phyloP scores from a whole-genome alignment of 495 filamentous ascomycete genomes.

The Aspergillus cavernicola region DNA sequence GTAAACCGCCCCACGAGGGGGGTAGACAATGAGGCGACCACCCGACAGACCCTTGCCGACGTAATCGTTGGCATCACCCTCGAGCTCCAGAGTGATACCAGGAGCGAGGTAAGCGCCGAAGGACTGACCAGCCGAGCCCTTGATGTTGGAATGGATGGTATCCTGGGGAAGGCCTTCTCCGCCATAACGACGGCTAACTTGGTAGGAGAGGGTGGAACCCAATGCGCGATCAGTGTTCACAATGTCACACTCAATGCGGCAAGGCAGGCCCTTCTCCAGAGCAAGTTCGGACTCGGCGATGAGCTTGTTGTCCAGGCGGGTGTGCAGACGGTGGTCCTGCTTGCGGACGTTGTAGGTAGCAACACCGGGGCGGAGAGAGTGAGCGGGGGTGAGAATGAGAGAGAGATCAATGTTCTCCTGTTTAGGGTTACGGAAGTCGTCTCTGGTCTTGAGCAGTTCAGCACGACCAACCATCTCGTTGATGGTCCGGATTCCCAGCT shows the following conservation, averaged over 20 bases:
- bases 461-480: conserved; percentile 99
- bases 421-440: conserved; percentile 85
- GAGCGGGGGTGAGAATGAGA: conserved; percentile 92
- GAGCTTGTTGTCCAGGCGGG: conserved; percentile 96
- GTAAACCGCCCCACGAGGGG: conserved; percentile 87
- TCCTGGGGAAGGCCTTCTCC: conserved; percentile 89
- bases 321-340: conserved; percentile 92
- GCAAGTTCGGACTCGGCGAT: conserved; percentile 97
- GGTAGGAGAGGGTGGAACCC: conserved; percentile 94
- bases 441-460: conserved; percentile 80
- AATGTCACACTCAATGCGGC: conserved; percentile 94
- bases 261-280: conserved; percentile 91
- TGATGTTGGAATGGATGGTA: conserved; percentile 95
- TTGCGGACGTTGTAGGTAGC: conserved; percentile 99
- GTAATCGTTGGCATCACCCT: conserved; percentile 97
- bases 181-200: conserved; percentile 89
- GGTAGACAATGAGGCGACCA: conserved; percentile 94
- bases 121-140: conserved; percentile 97
- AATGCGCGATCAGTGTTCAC: conserved; percentile 97
- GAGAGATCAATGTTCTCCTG: conserved; percentile 93
- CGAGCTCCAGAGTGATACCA: conserved; percentile 92
- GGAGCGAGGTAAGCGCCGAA: conserved; percentile 96
- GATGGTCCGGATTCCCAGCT: conserved; percentile 87
- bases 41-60: conserved; percentile 97
- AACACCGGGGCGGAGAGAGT: conserved; percentile 93